Conservation (phyloP, 306 rosid species). For the Crotalaria pallida region DNA sequence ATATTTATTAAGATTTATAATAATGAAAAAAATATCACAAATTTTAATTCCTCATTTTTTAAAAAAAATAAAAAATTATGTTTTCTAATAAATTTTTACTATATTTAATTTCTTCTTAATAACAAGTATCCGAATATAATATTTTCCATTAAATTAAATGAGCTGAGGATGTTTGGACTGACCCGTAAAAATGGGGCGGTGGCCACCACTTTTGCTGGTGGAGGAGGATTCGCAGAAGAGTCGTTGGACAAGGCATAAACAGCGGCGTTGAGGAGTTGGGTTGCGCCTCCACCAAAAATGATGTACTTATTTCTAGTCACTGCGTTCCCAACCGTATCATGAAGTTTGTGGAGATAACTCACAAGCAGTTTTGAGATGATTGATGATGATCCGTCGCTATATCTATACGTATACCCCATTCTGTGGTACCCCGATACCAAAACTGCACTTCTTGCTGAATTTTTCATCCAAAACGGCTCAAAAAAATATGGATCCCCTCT, state of each 20-base stretch:
- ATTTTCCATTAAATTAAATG: too few relatives aligned
- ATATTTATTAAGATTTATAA: too few relatives aligned
- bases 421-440: constrained; percentile 31
- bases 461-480: constrained; percentile 46
- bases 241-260: constrained; percentile 33
- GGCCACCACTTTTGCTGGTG: constrained; percentile 27
- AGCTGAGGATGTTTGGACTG: neutral
- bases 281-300: constrained; percentile 42
- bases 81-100: too few relatives aligned
- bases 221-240: neutral
- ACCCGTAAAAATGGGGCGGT: constrained; percentile 17
- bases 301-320: constrained; percentile 33
- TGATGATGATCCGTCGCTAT: constrained; percentile 7
- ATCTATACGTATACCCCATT: constrained; percentile 31
- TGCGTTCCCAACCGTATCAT: constrained; percentile 37
- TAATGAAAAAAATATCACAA: too few relatives aligned
- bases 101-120: too few relatives aligned
- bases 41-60: too few relatives aligned
- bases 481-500: constrained; percentile 50
- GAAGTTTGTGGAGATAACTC: constrained; percentile 16
- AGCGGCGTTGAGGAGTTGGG: constrained; percentile 46
- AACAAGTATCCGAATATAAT: too few relatives aligned
- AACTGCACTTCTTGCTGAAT: constrained; percentile 32
- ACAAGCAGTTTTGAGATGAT: constrained; percentile 28
- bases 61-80: too few relatives aligned